These are phyloP conservation scores for Venturia pyrina DNA, from an alignment of 2,329 filamentous ascomycete genomes.

Conservation along the genomic window DNA sequence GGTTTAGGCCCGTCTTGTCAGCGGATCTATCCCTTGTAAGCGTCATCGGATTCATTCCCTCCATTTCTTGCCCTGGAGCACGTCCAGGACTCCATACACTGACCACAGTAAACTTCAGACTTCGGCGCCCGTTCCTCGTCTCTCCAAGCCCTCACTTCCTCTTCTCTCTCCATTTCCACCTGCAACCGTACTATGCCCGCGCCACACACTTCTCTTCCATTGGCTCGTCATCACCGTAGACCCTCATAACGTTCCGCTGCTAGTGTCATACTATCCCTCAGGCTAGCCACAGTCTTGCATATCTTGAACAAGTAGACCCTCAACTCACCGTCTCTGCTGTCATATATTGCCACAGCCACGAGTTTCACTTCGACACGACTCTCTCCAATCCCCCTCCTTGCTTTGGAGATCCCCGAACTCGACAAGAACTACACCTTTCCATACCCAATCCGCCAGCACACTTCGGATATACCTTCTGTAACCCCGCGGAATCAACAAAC, in stretches of 20 bases:
- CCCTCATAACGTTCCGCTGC: conserved; percentile 4
- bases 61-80: not conserved
- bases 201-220: not conserved
- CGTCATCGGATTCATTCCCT: not conserved
- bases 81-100: not conserved
- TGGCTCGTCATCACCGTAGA: conserved; percentile 3
- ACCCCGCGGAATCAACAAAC: not conserved
- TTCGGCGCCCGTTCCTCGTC: not conserved
- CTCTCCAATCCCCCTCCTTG: not conserved
- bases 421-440: not conserved
- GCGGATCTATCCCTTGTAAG: not conserved
- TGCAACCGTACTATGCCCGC: not conserved
- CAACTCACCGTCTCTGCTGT: not conserved
- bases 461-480: not conserved
- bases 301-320: not conserved
- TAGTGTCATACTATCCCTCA: conserved; percentile 3
- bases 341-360: not conserved
- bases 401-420: too few relatives aligned
- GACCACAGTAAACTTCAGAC: not conserved
- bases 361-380: not conserved
- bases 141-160: not conserved
- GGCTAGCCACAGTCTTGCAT: not conserved
- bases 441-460: not conserved
- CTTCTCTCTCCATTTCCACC: not conserved
- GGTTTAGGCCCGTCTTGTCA: not conserved